Percentiles rank a stretch among this genome's conserved stretches.
Evolutionary conservation across 2,329 filamentous ascomycete genomes (phyloP).

Genomic region (Penicillium sumatraense): DNA sequence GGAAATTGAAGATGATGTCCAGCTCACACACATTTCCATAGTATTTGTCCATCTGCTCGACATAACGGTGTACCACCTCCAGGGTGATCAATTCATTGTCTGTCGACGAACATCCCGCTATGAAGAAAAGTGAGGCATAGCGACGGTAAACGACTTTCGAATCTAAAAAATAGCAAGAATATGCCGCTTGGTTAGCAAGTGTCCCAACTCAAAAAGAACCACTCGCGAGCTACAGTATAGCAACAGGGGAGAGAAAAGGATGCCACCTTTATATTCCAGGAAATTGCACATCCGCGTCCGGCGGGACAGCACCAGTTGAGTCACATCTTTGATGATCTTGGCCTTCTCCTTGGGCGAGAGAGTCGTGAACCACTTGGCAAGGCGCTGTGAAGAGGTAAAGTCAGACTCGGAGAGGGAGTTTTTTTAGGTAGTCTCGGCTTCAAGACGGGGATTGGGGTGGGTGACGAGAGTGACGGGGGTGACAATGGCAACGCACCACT

Average conservation of each 20-base stretch:
- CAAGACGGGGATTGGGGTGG: conserved; percentile 41
- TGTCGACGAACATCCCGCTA: conserved; percentile 93
- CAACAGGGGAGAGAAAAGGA: conserved; percentile 4
- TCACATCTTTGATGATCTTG: conserved; percentile 99
- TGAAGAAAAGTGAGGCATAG: conserved; percentile 99
- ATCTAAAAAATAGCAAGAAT: conserved; percentile 64
- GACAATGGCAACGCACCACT: conserved; percentile 72
- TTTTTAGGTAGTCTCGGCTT: conserved; percentile 20
- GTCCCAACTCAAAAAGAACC: not conserved
- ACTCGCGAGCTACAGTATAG: no score
- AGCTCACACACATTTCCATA: conserved; percentile 99
- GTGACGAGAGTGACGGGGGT: conserved; percentile 49
- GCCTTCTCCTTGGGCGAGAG: conserved; percentile 97
- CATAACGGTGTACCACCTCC: conserved; percentile 98
- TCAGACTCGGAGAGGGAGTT: conserved; percentile 29
- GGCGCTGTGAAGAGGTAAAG: conserved; percentile 66
- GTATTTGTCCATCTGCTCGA: conserved; percentile 99
- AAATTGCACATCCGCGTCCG: conserved; percentile 99
- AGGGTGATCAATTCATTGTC: conserved; percentile 98
- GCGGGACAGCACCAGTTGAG: conserved; percentile 92
- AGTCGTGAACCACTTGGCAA: conserved; percentile 99
- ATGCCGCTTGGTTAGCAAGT: not conserved
- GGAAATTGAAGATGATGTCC: conserved; percentile 99
- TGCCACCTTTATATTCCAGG: conserved; percentile 92
- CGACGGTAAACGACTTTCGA: conserved; percentile 98